Evolutionary conservation across 306 rosid genomes (phyloP), one percentile per base, ranked within the genome.

Genomic region (Acacia confusa): DNA sequence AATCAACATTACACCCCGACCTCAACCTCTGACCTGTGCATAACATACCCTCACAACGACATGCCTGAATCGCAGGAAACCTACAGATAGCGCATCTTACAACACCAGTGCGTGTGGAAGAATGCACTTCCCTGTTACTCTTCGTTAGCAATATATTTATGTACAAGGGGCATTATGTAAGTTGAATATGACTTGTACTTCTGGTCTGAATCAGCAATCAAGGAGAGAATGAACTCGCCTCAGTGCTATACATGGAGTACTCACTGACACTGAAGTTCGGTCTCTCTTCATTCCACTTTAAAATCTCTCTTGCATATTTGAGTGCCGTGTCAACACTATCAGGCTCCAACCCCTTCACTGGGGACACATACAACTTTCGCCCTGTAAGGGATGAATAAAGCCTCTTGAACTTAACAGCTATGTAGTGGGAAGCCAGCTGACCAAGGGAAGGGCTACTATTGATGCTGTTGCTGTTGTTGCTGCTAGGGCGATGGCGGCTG

Each of bases 381-480:
- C 97, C 97, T 0, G 98, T 92, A 57, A 93, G 80, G 65, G 97
- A 86, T 58, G 94, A 80, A 83, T 90, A 96, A 1, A 93, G 90
- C 85, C 94, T 93, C 88, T 96, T 96, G 82, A 93, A 96, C 91
- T 96, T 96, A 72, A 90, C 97, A 4, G 89, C 98, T 82, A 93
- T 40, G 85, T 89, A 85, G 87, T 96, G 89, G 74, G 84, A 91
- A 60, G 90, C 98, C 27, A 93, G 82, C 78, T 91, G 97, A 66
- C 91, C 85, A 65, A 93, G 82, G 4, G 99, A 82, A 6, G 98
- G 93, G 79, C 81, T 92, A 83, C 78, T 84, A 40, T 88, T 95
- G 79, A 86, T 90, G 85, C 81, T 87, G 79, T 85, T 91, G 87
- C 88, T 90, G 79, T 86, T 91, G 82, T 81, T 88, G 86, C 83